phyloP scores from a whole-genome alignment of 2,329 filamentous ascomycete species.

The Cercospora sp. region DNA sequence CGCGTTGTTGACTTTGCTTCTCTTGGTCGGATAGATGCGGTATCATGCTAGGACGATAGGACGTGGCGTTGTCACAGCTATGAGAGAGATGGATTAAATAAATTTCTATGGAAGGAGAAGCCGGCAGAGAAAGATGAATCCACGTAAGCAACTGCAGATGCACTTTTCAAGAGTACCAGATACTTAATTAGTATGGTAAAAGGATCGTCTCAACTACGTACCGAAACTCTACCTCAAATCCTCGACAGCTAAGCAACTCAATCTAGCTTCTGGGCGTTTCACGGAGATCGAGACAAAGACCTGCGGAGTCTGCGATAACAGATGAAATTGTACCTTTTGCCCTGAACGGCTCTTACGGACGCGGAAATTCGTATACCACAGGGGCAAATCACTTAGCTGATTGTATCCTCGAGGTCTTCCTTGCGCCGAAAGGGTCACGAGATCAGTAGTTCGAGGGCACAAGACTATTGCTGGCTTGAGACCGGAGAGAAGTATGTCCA shows the following conservation, averaged over 20 bases:
- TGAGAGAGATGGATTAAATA: neutral
- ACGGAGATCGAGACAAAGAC: too few species aligned
- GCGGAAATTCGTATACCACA: too few species aligned
- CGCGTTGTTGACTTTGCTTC: neutral
- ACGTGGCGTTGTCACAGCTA: neutral
- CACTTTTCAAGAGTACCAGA: neutral
- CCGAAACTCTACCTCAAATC: neutral
- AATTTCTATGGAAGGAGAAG: neutral
- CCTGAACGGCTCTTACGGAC: too few species aligned
- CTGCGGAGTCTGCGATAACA: too few species aligned
- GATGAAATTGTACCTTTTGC: too few species aligned
- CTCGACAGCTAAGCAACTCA: neutral
- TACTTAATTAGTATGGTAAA: neutral
- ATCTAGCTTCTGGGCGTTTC: too few species aligned
- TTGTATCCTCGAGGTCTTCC: too few species aligned
- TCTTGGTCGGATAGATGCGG: neutral
- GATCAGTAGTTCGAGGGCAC: too few species aligned
- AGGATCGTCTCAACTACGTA: neutral
- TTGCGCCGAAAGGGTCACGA: too few species aligned
- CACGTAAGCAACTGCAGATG: neutral
- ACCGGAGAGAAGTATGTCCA: too few species aligned
- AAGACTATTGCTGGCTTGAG: too few species aligned
- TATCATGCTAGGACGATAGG: neutral
- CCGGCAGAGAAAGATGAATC: neutral
- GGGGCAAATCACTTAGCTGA: too few species aligned